Base-by-base conservation (phyloP, 1,284 basidiomycete genomes). In the Xerocomus nothofagi region DNA sequence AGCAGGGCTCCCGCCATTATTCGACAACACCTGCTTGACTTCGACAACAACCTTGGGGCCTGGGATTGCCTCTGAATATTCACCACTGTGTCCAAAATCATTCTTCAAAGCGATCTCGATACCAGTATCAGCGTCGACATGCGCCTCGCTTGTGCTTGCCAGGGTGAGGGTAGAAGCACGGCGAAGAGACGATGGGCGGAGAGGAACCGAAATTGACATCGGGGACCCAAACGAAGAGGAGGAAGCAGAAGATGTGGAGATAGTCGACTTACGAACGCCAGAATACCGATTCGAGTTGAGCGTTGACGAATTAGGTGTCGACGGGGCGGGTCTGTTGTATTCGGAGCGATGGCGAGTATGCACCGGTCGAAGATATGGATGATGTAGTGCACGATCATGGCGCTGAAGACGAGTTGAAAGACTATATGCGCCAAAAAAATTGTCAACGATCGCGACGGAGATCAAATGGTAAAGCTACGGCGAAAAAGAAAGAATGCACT, bases 351-450 rank as follows among this genome's bases (percentile, higher is more conserved):
- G 60, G 21, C 58, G 69, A 33, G 69, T 54, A 34, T 73, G 73
- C 26, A 61, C 61, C 20, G 73, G 71, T 49, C 78, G 79, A 15
- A 77, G 73, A 70, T 87, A 86, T 3, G 82, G 81, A 60, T 84
- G 82, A 60, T 79, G 84, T 55, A 45, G 76, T 65, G 61, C 75
- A 75, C 54, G 77, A 55, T 88, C 85, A 41, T 80, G 73, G 50
- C 77, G 78, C 67, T 88, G 84, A 43, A 89, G 76, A 56, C 84
- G 84, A 57, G 73, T 77, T 32, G 86, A 84, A 56, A 88, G 75
- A 44, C 86, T 88, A 61, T 40, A 57, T 56, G 50, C 53, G 46
- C 45, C 50, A 32, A 38, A 37, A 26, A 27, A 39, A 24, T 46
- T 29, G 37, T 62, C 49, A 52, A 38, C 8, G 4, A 60, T 40